Evolutionary conservation across 2,329 filamentous ascomycete genomes (phyloP), one percentile per base, ranked within the genome.

Genomic region (Fusarium mundagurra): DNA sequence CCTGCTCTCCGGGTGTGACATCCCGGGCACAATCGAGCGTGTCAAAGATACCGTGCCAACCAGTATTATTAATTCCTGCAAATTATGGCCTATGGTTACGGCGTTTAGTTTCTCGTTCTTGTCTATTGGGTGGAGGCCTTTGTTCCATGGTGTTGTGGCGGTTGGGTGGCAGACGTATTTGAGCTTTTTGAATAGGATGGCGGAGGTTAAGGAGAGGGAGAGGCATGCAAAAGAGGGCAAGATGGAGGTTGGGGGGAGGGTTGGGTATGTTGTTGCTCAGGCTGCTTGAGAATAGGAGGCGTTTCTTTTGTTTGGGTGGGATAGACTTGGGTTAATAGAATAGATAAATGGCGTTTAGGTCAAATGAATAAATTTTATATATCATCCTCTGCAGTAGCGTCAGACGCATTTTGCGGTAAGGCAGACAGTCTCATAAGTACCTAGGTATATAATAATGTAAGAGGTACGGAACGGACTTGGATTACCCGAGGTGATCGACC

Each of bases 81-180:
- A 97, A 84, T 83, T 98, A 31, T 98, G 95, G 95, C 96, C 95
- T 0, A 90, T 91, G 1, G 92, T 97, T 22, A 97, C 93, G 20
- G 94, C 94, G 0, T 92, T 98, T 80, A 95, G 88, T 81, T 97
- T 98, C 79, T 91, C 92, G n/a, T 96, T 94, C 78, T 85, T 98
- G 9, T 90, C 92, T 33, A 86, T 94, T 54, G 91, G 96, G 79
- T 96, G 94, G 82, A 87, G 95, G 58, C 93, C 91, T 76, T 88
- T 97, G 22, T 96, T 98, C 76, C 90, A 92, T 0, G 94, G 93
- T 3, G 84, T 92, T 12, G 88, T 97, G 73, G 94, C 94, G 3
- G 92, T 98, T 59, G 93, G 93, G 0, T 98, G 95, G 95, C 95
- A 98, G 88, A 95, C 94, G 2, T 98, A 98, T 86, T 80, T 98